A percentile compares a stretch with the other conserved stretches of the same genome.
phyloP scores from a whole-genome alignment of 106 monocot species.

The Dioscorea zingiberensis region DNA sequence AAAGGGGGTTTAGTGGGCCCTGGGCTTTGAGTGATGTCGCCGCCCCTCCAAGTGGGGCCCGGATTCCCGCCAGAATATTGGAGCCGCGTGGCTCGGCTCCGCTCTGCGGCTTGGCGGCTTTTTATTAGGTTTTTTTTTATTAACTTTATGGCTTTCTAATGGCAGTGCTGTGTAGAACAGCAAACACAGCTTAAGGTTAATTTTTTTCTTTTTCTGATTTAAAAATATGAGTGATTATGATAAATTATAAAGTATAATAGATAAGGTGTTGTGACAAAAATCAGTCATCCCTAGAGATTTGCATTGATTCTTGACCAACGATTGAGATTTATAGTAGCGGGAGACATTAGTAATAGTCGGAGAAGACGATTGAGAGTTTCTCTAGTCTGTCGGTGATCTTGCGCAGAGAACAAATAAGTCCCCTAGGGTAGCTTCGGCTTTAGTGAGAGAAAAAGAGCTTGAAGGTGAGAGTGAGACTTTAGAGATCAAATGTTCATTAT shows the following conservation, averaged over 20 bases:
- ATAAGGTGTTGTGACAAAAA: not conserved
- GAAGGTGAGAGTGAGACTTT: too few species aligned
- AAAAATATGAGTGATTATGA: not conserved
- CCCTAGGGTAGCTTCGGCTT: too few species aligned
- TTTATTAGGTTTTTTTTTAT: not conserved
- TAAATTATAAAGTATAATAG: not conserved
- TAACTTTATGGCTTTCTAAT: not conserved
- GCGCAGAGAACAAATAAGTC: too few species aligned
- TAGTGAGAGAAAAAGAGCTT: too few species aligned
- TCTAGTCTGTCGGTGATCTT: too few species aligned
- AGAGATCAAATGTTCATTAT: too few species aligned
- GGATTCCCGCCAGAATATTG: not conserved
- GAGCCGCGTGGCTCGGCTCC: not conserved
- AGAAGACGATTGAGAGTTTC: too few species aligned
- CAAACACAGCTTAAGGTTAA: not conserved
- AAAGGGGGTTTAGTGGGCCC: not conserved
- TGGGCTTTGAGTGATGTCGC: slow-evolving; percentile 5
- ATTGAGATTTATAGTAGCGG: too few species aligned
- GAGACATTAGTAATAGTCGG: too few species aligned
- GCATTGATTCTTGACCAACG: too few species aligned
- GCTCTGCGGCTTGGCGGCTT: not conserved
- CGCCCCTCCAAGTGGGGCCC: not conserved
- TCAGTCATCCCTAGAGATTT: too few species aligned
- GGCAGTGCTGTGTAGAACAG: not conserved
- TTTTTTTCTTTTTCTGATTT: not conserved